Conservation (phyloP, 495 filamentous ascomycete genomes). For the Aspergillus campestris region DNA sequence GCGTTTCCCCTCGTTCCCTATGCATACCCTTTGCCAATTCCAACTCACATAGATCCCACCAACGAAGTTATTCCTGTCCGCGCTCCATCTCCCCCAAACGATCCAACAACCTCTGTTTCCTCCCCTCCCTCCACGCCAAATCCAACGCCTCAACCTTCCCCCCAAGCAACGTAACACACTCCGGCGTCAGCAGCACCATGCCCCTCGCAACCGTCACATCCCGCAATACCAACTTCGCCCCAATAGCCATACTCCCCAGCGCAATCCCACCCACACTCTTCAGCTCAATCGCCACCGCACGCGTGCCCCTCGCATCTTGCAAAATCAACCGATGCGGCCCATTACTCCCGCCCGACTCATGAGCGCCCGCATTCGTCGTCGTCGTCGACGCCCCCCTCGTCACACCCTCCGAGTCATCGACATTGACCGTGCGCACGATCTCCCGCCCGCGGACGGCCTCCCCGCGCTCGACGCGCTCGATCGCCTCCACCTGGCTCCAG, state of each 20-base stretch:
- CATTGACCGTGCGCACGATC: constrained; percentile 61
- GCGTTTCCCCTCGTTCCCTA: too few species aligned
- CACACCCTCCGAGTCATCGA: constrained; percentile 33
- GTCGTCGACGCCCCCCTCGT: constrained; percentile 11
- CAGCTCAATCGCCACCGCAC: constrained; percentile 68
- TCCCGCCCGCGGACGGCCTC: constrained; percentile 76
- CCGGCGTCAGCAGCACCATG: constrained; percentile 64
- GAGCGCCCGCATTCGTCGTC: constrained; percentile 2
- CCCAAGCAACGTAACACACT: constrained; percentile 56
- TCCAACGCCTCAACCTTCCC: constrained; percentile 83
- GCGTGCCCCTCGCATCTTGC: constrained; percentile 67
- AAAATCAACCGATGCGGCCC: constrained; percentile 75
- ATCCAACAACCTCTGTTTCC: constrained; percentile 59
- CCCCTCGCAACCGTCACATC: constrained; percentile 64
- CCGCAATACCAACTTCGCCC: constrained; percentile 68
- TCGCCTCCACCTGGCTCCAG: constrained; percentile 77
- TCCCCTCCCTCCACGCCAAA: constrained; percentile 61
- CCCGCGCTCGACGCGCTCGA: constrained; percentile 76
- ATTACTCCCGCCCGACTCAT: constrained; percentile 17
- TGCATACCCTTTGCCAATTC: too few species aligned
- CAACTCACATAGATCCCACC: too few species aligned
- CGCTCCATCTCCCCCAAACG: constrained; percentile 35
- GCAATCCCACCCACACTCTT: constrained; percentile 54
- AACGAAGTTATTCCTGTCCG: neutral
- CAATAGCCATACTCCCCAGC: constrained; percentile 60